These are phyloP conservation scores for Echinochloa phyllopogon DNA, from an alignment of 176 grass and related monocot species.

Conservation along the genomic window DNA sequence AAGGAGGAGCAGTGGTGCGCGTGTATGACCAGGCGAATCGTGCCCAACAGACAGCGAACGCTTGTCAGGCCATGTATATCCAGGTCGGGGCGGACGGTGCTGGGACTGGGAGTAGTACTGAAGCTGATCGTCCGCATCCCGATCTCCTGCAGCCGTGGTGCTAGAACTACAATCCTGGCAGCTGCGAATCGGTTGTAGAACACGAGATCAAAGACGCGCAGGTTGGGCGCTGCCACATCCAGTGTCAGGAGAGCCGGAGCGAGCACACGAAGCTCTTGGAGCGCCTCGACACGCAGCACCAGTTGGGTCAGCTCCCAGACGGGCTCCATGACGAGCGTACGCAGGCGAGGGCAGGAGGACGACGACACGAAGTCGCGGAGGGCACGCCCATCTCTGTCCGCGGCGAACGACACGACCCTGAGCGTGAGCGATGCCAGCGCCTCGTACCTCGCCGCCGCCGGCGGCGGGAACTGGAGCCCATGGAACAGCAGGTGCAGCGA, in stretches of 20 bases:
- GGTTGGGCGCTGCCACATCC: neutral
- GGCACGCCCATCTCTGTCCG: neutral
- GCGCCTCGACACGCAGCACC: neutral
- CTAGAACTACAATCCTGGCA: neutral
- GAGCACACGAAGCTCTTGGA: neutral
- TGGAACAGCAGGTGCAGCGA: neutral
- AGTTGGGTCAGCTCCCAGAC: neutral
- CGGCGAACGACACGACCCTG: neutral
- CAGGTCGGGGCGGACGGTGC: neutral
- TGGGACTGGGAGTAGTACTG: too few species aligned
- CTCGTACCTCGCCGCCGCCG: neutral
- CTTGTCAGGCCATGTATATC: neutral
- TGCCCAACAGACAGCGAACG: neutral
- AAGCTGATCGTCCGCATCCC: neutral
- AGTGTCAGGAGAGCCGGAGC: neutral
- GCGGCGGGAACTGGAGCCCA: neutral
- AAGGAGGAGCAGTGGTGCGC: neutral
- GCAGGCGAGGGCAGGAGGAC: neutral
- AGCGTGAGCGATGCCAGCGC: conserved; percentile 1
- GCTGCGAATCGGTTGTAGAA: too few species aligned
- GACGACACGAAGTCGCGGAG: neutral
- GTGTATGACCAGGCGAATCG: neutral
- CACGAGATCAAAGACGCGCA: neutral
- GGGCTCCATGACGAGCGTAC: neutral
- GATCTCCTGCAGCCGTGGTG: neutral